phyloP scores from a whole-genome alignment of 2,329 filamentous ascomycete species.

The Claviceps capensis region DNA sequence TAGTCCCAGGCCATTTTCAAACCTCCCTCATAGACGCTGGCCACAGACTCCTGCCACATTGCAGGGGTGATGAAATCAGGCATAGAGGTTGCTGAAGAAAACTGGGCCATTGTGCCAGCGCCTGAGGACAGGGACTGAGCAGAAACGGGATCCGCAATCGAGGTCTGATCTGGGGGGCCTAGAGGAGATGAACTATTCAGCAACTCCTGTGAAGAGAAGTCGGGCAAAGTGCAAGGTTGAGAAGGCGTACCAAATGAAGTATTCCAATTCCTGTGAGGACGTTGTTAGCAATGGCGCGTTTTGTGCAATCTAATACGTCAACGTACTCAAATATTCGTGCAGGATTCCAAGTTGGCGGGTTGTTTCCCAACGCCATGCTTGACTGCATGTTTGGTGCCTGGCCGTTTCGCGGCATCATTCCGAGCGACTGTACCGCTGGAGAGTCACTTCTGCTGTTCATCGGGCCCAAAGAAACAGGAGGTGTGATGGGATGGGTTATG shows the following conservation, averaged over 20 bases:
- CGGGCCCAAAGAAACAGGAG: slow-evolving; percentile 61
- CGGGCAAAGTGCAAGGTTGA: slow-evolving; percentile 15
- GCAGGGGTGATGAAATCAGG: slow-evolving; percentile 52
- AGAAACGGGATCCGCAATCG: slow-evolving; percentile 37
- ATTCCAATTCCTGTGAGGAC: slow-evolving; percentile 67
- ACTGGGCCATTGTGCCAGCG: slow-evolving; percentile 35
- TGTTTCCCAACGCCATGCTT: slow-evolving; percentile 48
- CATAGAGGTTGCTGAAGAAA: slow-evolving; percentile 36
- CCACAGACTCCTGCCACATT: slow-evolving; percentile 63
- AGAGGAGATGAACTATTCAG: slow-evolving; percentile 27
- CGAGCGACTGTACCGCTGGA: slow-evolving; percentile 56
- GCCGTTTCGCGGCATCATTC: slow-evolving; percentile 52
- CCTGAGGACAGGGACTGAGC: slow-evolving; percentile 29
- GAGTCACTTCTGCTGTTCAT: slow-evolving; percentile 67
- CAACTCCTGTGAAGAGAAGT: slow-evolving; percentile 27
- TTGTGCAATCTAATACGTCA: background rate
- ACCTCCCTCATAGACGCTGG: slow-evolving; percentile 53
- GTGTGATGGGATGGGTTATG: slow-evolving; percentile 58
- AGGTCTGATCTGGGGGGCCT: slow-evolving; percentile 39
- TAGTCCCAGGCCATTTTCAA: slow-evolving; percentile 50
- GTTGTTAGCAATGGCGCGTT: background rate
- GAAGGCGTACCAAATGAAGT: slow-evolving; percentile 71
- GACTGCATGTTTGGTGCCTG: slow-evolving; percentile 38
- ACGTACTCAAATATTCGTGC: slow-evolving; percentile 81
- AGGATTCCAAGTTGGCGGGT: slow-evolving; percentile 67